Evolutionary conservation across 257 asterid genomes (phyloP).

Genomic region (Nyctanthes arbortristis): DNA sequence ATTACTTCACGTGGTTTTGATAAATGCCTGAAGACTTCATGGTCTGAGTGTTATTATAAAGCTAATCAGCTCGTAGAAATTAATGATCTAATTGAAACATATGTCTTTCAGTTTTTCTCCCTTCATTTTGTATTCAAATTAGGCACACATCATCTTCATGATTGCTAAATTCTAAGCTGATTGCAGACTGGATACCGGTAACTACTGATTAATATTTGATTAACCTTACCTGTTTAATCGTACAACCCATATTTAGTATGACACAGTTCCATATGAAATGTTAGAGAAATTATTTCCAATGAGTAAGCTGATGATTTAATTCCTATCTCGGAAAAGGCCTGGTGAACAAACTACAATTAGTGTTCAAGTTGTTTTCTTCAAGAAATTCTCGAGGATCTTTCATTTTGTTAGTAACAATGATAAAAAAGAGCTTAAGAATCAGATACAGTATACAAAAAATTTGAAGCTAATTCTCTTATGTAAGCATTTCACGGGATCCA

Average conservation of each 20-base stretch:
- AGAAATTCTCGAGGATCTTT: neutral
- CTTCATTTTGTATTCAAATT: neutral
- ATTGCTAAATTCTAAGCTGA: neutral
- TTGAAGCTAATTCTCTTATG: no score
- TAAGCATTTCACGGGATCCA: no score
- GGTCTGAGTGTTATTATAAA: neutral
- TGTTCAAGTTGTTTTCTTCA: neutral
- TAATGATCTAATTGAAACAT: neutral
- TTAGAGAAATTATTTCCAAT: conserved; percentile 3
- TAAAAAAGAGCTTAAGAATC: neutral
- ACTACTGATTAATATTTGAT: neutral
- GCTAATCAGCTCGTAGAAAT: neutral
- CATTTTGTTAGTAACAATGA: neutral
- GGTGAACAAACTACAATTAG: neutral
- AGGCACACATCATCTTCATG: neutral
- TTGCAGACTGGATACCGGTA: neutral
- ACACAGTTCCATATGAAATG: neutral
- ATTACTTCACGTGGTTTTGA: neutral
- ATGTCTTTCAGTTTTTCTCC: neutral
- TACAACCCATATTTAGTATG: neutral
- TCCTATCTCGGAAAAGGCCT: neutral
- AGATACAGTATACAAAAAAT: neutral
- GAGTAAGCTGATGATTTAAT: conserved; percentile 16
- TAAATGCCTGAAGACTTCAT: neutral
- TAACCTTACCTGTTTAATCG: neutral